These are phyloP conservation scores for Lupinus albus DNA, from an alignment of 306 rosid species.

Conservation along the genomic window DNA sequence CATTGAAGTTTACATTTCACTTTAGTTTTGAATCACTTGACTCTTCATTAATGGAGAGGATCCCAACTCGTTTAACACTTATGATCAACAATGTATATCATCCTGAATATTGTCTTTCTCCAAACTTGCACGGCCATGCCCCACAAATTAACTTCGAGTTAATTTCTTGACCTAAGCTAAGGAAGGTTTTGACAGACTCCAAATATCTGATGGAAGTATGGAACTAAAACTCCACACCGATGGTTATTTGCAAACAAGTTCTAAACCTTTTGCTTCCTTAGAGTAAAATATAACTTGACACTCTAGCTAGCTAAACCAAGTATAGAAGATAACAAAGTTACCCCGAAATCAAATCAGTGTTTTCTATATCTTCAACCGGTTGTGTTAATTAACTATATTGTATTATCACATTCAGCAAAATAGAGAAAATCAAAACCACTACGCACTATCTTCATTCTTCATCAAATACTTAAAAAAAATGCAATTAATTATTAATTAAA, in stretches of 20 bases:
- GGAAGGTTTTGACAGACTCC: not conserved
- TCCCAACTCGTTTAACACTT: too few relatives aligned
- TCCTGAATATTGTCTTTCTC: too few relatives aligned
- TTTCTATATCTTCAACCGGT: not conserved
- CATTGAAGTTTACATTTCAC: too few relatives aligned
- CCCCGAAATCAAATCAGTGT: not conserved
- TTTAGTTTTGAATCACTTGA: too few relatives aligned
- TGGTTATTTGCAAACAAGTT: not conserved
- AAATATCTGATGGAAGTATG: not conserved
- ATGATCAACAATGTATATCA: not conserved
- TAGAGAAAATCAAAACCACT: not conserved
- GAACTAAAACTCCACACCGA: not conserved
- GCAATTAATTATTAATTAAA: constrained; percentile 2
- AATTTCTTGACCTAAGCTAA: not conserved
- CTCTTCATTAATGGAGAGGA: too few relatives aligned
- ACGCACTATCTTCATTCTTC: not conserved
- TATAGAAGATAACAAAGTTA: not conserved
- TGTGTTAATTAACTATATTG: not conserved
- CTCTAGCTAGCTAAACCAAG: not conserved
- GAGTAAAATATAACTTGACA: not conserved
- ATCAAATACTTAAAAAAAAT: not conserved
- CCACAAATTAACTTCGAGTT: not conserved
- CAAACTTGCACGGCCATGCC: not conserved
- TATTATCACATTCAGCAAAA: not conserved
- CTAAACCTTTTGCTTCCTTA: constrained; percentile 7